Percentiles rank a stretch among this genome's conserved stretches.
Evolutionary conservation across 148 eudicot species (phyloP).

Genomic region (Camellia japonica): DNA sequence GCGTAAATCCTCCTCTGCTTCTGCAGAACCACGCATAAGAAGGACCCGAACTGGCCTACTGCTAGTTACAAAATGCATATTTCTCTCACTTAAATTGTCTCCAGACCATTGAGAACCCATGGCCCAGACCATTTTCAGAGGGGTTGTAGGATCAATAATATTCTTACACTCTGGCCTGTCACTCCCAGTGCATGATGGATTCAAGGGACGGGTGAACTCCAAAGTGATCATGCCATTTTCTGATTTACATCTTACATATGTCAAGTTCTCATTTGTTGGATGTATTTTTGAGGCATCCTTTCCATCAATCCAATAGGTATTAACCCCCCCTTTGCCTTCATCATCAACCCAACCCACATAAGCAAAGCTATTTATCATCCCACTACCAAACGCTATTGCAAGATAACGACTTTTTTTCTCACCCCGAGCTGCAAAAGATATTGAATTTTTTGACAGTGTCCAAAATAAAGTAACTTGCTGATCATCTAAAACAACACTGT

Average conservation of each 20-base stretch:
- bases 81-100: conserved; percentile 60
- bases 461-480: conserved; percentile 87
- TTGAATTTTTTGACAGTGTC: conserved; percentile 69
- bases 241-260: conserved; percentile 85
- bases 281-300: conserved; percentile 62
- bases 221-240: conserved; percentile 90
- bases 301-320: conserved; percentile 83
- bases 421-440: conserved; percentile 83
- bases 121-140: conserved; percentile 87
- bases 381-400: conserved; percentile 85
- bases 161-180: conserved; percentile 77
- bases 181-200: conserved; percentile 56
- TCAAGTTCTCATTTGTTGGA: conserved; percentile 75
- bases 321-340: conserved; percentile 63
- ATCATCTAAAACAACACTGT: conserved; percentile 85
- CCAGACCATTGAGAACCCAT: conserved; percentile 89
- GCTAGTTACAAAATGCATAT: conserved; percentile 85
- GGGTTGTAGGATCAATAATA: conserved; percentile 77
- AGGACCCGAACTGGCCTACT: conserved; percentile 71
- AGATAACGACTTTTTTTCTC: conserved; percentile 93
- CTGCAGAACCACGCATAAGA: conserved; percentile 82
- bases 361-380: conserved; percentile 81
- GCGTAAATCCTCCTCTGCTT: conserved; percentile 80
- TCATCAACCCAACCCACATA: conserved; percentile 94
- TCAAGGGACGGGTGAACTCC: conserved; percentile 88